Conservation (phyloP, 805 yeast species). For the Kodamaea leandrae region DNA sequence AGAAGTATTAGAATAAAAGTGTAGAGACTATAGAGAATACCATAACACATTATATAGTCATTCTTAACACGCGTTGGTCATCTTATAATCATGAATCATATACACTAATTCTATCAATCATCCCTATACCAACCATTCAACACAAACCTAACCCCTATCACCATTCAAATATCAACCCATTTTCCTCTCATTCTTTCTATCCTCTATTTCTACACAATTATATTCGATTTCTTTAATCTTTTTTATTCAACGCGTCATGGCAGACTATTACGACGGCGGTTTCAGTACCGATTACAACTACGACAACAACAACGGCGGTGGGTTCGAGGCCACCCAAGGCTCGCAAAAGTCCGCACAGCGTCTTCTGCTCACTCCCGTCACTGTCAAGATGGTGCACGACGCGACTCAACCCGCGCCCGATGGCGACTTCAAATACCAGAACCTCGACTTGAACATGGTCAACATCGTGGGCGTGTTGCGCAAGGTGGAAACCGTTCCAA, state of each 20-base stretch:
- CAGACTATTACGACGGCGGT: constrained; percentile 10
- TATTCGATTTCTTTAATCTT: no score
- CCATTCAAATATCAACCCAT: background rate
- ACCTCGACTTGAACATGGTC: constrained; percentile 60
- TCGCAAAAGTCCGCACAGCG: constrained; percentile 20
- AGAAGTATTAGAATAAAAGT: background rate
- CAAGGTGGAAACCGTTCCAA: constrained; percentile 7
- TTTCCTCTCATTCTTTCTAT: background rate
- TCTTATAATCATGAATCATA: no score
- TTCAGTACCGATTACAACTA: constrained; percentile 10
- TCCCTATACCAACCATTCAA: background rate
- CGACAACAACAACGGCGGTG: constrained; percentile 22
- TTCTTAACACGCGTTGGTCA: no score
- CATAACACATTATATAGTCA: no score
- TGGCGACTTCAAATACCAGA: constrained; percentile 59
- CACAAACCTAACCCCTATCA: background rate
- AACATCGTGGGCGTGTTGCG: constrained; percentile 57
- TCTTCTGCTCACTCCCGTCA: constrained; percentile 52
- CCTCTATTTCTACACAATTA: no score
- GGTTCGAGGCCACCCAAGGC: constrained; percentile 23
- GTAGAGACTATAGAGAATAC: no score
- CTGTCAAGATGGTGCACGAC: constrained; percentile 68
- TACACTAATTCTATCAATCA: background rate
- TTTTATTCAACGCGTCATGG: constrained; percentile 5
- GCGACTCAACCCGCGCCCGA: constrained; percentile 63